Evolutionary conservation across 1,284 basidiomycete species (phyloP).

Genomic region (Cutaneotrichosporon sp.): DNA sequence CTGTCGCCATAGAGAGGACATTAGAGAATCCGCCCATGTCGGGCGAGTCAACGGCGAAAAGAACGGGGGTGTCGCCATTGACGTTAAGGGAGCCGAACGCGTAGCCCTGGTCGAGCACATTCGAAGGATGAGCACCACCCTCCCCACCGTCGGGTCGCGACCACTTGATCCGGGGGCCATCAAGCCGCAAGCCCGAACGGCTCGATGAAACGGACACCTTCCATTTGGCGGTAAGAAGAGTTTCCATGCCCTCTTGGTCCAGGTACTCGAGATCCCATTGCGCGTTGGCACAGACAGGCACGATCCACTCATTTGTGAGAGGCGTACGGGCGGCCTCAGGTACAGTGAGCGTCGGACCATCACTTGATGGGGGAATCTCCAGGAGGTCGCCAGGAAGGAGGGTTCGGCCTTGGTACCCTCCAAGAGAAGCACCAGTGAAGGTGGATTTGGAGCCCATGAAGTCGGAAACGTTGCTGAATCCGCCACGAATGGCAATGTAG

Average conservation of each 20-base stretch:
- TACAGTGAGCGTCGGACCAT: conserved; percentile 4
- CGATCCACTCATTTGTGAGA: conserved; percentile 15
- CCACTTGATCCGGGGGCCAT: conserved; percentile 56
- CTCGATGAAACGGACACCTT: conserved; percentile 40
- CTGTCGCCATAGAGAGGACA: conserved; percentile 15
- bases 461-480: conserved; percentile 55
- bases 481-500: conserved; percentile 59
- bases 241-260: conserved; percentile 21
- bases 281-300: conserved; percentile 16
- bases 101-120: conserved; percentile 66
- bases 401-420: conserved; percentile 52
- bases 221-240: conserved; percentile 35
- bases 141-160: conserved; percentile 60
- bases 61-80: conserved; percentile 68
- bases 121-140: conserved; percentile 66
- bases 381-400: conserved; percentile 49
- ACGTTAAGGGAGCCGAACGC: conserved; percentile 57
- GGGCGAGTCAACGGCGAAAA: conserved; percentile 27
- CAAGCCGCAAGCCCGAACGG: conserved; percentile 44
- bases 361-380: conserved; percentile 27
- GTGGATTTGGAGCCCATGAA: conserved; percentile 57
- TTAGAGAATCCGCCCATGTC: conserved; percentile 29
- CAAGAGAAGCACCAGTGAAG: conserved; percentile 30
- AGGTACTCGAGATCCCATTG: conserved; percentile 25
- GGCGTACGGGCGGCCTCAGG: conserved; percentile 9